Conservation (phyloP, 2,329 filamentous ascomycete genomes). For the Elsinoe ampelina region DNA sequence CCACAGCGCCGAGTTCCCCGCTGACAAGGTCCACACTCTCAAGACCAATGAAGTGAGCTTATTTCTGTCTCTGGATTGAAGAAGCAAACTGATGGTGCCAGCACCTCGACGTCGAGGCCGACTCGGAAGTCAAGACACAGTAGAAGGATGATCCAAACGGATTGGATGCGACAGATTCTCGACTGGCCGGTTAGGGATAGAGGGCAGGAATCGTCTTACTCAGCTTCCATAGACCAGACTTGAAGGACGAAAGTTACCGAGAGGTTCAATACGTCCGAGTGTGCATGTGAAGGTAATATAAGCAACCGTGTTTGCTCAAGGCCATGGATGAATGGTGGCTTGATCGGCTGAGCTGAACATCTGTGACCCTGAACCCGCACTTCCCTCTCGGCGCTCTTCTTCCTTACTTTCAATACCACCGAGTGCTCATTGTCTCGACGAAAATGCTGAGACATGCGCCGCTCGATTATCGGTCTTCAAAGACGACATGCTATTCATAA, state of each 20-base stretch:
- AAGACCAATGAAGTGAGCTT: conserved; percentile 47
- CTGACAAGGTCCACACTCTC: conserved; percentile 57
- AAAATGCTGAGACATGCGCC: conserved; percentile 13
- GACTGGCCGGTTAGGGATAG: no score
- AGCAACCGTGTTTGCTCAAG: no score
- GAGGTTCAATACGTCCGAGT: no score
- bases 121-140: conserved; percentile 62
- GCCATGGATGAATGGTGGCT: no score
- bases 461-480: not conserved
- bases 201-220: no score
- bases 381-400: not conserved
- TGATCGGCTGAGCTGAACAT: not conserved
- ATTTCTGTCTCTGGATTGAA: not conserved
- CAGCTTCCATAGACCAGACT: no score
- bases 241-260: no score
- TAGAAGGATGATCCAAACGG: conserved; percentile 27
- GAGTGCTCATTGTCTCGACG: not conserved
- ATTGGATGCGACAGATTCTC: no score
- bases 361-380: not conserved
- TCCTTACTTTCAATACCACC: not conserved
- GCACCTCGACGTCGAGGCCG: conserved; percentile 69
- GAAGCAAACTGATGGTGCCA: not conserved
- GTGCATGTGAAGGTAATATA: no score
- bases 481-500: not conserved
- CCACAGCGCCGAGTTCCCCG: conserved; percentile 39